A percentile compares a stretch with the other conserved stretches of the same genome.
Evolutionary conservation across 1,139 yeast species (phyloP).

Genomic region (Pichia sp.): DNA sequence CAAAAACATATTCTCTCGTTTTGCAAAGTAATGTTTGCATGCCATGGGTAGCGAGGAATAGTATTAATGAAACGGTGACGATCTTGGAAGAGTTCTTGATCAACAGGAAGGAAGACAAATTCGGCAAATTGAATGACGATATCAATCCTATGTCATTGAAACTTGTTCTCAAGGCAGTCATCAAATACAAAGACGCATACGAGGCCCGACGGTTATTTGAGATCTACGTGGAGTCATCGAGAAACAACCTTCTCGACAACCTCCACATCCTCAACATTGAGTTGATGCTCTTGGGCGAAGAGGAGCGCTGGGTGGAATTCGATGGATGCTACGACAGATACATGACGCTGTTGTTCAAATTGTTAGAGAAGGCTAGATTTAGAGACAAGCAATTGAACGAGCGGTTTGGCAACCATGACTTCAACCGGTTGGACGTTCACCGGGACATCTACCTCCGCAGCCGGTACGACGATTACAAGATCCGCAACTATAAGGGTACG

Average conservation of each 20-base stretch:
- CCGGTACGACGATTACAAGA: conserved; percentile 18
- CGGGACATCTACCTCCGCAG: conserved; percentile 9
- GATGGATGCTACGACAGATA: conserved; percentile 27
- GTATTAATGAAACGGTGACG: conserved; percentile 31
- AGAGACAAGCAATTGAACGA: conserved; percentile 1
- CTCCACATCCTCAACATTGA: conserved; percentile 27
- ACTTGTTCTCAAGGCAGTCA: conserved; percentile 21
- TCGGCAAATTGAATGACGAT: conserved; percentile 29
- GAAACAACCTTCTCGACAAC: conserved; percentile 25
- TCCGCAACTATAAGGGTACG: conserved; percentile 10
- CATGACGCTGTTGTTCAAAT: conserved; percentile 19
- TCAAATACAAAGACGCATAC: conserved; percentile 19
- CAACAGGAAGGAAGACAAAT: conserved; percentile 25
- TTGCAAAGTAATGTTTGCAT: conserved; percentile 23
- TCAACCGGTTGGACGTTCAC: conserved; percentile 7
- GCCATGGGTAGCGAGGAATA: conserved; percentile 21
- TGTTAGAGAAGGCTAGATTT: conserved; percentile 18
- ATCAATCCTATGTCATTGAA: conserved; percentile 27
- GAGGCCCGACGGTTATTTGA: conserved; percentile 29
- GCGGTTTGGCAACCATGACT: conserved; percentile 7
- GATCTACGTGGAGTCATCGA: conserved; percentile 24
- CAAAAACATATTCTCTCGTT: conserved; percentile 38
- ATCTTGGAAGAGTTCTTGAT: conserved; percentile 27
- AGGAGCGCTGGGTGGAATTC: conserved; percentile 32
- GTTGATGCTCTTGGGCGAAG: conserved; percentile 29